Evolutionary conservation across 371 early-diverging fungal genomes (phyloP).

Genomic region (Syncephalastrum contaminatum): DNA sequence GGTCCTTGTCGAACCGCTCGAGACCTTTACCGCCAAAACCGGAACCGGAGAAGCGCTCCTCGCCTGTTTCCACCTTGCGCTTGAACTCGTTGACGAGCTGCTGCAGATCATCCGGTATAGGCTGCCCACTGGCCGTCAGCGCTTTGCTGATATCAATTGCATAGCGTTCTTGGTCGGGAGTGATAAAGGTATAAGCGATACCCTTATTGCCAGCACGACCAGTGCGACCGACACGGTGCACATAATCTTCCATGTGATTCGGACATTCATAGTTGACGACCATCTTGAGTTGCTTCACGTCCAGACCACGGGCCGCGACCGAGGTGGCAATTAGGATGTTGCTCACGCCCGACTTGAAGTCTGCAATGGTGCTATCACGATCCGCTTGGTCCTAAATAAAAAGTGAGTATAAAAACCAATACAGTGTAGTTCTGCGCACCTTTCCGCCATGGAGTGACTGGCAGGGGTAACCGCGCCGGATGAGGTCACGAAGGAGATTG

Average conservation of each 20-base stretch:
- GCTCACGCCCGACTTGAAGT: slow-evolving; percentile 89
- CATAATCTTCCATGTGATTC: slow-evolving; percentile 97
- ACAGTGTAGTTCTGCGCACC: slow-evolving; percentile 22
- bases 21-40: slow-evolving; percentile 98
- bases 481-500: slow-evolving; percentile 78
- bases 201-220: slow-evolving; percentile 98
- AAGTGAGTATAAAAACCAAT: neutral
- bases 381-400: slow-evolving; percentile 82
- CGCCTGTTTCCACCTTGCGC: slow-evolving; percentile 88
- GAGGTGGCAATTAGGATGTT: slow-evolving; percentile 97
- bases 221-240: slow-evolving; percentile 99
- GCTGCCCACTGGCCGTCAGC: slow-evolving; percentile 71
- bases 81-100: slow-evolving; percentile 79
- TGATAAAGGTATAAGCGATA: slow-evolving; percentile 94
- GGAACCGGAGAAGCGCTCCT: slow-evolving; percentile 75
- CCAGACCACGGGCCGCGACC: slow-evolving; percentile 99
- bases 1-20: slow-evolving; percentile 91
- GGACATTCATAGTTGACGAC: slow-evolving; percentile 99
- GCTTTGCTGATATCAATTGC: slow-evolving; percentile 95
- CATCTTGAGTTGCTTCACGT: slow-evolving; percentile 94
- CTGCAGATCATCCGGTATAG: slow-evolving; percentile 78
- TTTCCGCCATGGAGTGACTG: slow-evolving; percentile 96
- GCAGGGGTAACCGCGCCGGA: slow-evolving; percentile 89
- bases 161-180: slow-evolving; percentile 90
- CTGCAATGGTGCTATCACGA: slow-evolving; percentile 89